A percentile compares a stretch with the other conserved stretches of the same genome.
Evolutionary conservation across 108 stramenopile species (phyloP).

Genomic region (Cyclostephanos invisitatus): DNA sequence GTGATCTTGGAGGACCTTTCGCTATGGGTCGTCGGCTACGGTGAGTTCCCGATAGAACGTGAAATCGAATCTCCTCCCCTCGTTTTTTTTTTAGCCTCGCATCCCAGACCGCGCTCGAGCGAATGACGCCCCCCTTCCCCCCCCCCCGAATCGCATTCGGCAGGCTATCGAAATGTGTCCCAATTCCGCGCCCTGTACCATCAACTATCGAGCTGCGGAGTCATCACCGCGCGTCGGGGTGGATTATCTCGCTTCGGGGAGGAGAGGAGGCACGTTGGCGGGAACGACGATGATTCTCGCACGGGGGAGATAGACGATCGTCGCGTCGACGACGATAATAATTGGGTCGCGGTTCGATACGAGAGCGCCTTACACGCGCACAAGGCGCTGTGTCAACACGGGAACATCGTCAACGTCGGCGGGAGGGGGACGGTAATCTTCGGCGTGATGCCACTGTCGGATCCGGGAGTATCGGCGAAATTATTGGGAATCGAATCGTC

Average conservation of each 20-base stretch:
- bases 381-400: slow-evolving; percentile 37
- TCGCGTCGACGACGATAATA: slow-evolving; percentile 1
- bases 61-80: neutral
- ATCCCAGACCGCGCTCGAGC: neutral
- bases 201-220: slow-evolving; percentile 18
- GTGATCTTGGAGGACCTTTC: slow-evolving; percentile 16
- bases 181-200: slow-evolving; percentile 30
- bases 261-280: neutral
- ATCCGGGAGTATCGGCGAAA: slow-evolving; percentile 4
- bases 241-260: slow-evolving; percentile 12
- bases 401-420: slow-evolving; percentile 21
- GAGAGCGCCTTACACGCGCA: slow-evolving; percentile 22
- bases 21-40: slow-evolving; percentile 32
- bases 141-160: neutral
- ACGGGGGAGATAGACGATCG: neutral
- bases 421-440: slow-evolving; percentile 18
- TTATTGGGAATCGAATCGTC: slow-evolving; percentile 23
- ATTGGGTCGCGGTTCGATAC: slow-evolving; percentile 34
- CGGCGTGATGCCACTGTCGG: slow-evolving; percentile 21
- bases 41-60: neutral
- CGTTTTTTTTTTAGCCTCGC: neutral
- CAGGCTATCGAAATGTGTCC: slow-evolving; percentile 30
- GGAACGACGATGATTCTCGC: neutral
- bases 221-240: slow-evolving; percentile 25
- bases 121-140: neutral